Base-by-base conservation (phyloP, 1,284 basidiomycete species). In the Meira nashicola region DNA sequence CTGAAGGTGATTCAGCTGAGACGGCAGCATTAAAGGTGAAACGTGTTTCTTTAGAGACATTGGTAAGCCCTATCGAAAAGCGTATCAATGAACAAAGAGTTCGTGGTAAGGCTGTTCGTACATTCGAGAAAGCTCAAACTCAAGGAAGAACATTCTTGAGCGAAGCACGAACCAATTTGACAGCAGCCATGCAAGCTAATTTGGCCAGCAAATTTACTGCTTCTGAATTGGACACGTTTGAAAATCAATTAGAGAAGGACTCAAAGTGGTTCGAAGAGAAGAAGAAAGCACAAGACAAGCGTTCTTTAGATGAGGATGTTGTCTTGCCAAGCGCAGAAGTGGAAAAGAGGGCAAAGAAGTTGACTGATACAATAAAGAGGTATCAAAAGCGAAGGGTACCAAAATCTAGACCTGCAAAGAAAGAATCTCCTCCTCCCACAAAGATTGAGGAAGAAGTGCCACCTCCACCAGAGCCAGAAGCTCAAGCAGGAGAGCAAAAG, bases 31-130 rank as follows among this genome's bases (percentile, higher is more conserved):
- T 77, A 46, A 65, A 68, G 44, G 60, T 68, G 49, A 69, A 67
- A 55, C 62, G 62, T 53, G 83, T 84, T 92, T 72, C 79, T 89
- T 84, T 19, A 14, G 38, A 38, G 80, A 80, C 82, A 44, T 80
- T 93, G 60, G 92, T 96, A 77, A 82, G 83, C 48, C 90, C 91
- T 1, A 86, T 96, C 59, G 83, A 89, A 47, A 84, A 87, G 73
- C 88, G 95, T 11, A 89, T 93, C 80, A 84, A 85, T 75, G 92
- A 98, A 80, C 87, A 88, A 57, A 86, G 88, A 67, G 85, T 86
- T 17, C 81, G 84, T 5, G 68, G 89, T 83, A 83, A 87, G 83
- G 80, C 82, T 1, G 70, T 83, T 46, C 63, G 84, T 80, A 76
- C 87, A 82, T 68, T 87, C 86, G 76, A 90, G 85, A 80, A 88